Conservation (phyloP, 2,329 filamentous ascomycete species). For the Pyrenophora tritici-repentis region DNA sequence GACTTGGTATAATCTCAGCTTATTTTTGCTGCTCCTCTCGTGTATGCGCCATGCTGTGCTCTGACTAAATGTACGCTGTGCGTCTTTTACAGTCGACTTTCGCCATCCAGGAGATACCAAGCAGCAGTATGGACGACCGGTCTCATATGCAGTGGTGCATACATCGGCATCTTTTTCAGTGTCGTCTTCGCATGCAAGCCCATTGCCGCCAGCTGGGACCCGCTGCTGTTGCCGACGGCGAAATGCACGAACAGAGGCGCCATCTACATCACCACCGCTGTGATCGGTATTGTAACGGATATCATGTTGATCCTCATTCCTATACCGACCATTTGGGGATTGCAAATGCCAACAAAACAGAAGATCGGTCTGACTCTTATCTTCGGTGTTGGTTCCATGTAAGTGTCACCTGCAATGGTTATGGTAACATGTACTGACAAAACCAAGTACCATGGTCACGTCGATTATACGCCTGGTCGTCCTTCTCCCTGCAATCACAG, state of each 20-base stretch:
- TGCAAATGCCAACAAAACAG: constrained; percentile 27
- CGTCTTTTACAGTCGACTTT: constrained; percentile 27
- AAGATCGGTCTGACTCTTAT: constrained; percentile 25
- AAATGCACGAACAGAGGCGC: constrained; percentile 24
- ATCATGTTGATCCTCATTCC: constrained; percentile 24
- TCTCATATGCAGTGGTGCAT: constrained; percentile 23
- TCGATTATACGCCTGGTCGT: constrained; percentile 20
- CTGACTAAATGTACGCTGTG: constrained; percentile 23
- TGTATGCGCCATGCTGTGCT: constrained; percentile 20
- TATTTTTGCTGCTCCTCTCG: constrained; percentile 23
- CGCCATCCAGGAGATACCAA: constrained; percentile 14
- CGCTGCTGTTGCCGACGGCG: constrained; percentile 13
- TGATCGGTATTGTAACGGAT: constrained; percentile 27
- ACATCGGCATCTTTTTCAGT: constrained; percentile 28
- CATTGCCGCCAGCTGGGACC: constrained; percentile 27
- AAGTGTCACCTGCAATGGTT: not conserved
- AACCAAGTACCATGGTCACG: constrained; percentile 18
- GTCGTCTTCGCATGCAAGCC: constrained; percentile 30
- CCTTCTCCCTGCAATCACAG: constrained; percentile 19
- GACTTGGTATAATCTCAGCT: constrained; percentile 5
- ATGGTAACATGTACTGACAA: constrained; percentile 1
- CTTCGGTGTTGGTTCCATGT: constrained; percentile 27
- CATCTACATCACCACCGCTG: constrained; percentile 29
- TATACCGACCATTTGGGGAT: constrained; percentile 21
- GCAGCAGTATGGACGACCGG: constrained; percentile 18